Evolutionary conservation across 495 filamentous ascomycete species (phyloP).

Genomic region (Xylaria cubensis): DNA sequence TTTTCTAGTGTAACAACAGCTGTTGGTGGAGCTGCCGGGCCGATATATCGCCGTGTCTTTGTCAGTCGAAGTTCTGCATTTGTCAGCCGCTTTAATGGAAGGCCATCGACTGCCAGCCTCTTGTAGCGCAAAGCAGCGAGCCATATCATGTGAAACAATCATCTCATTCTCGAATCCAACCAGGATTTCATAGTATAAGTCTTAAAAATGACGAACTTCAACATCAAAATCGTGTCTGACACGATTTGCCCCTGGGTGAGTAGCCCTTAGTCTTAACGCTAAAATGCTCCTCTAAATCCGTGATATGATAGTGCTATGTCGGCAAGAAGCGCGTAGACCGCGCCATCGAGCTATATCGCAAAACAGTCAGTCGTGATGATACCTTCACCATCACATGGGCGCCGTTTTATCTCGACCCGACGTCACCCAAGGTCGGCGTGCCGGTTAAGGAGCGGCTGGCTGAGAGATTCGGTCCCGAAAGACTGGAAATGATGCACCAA

Average conservation of each 20-base stretch:
- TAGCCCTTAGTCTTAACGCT: constrained; percentile 8
- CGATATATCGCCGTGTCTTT: constrained; percentile 9
- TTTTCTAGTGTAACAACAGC: background rate
- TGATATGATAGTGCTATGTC: constrained; percentile 67
- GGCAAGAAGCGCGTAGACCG: constrained; percentile 73
- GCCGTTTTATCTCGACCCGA: constrained; percentile 78
- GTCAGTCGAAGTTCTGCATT: constrained; percentile 6
- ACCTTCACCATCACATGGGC: constrained; percentile 73
- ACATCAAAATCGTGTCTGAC: constrained; percentile 74
- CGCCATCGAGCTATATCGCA: constrained; percentile 68
- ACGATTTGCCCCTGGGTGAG: constrained; percentile 76
- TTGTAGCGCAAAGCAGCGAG: background rate
- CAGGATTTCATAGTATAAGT: background rate
- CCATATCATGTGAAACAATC: background rate
- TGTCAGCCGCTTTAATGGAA: background rate
- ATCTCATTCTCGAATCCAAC: background rate
- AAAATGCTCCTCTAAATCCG: constrained; percentile 21
- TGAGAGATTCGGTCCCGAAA: constrained; percentile 55
- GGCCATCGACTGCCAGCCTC: background rate
- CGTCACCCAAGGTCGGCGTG: constrained; percentile 51
- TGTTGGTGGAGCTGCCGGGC: background rate
- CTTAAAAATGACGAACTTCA: constrained; percentile 73
- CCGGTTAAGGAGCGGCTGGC: constrained; percentile 36
- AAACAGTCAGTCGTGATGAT: constrained; percentile 58
- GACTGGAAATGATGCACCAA: constrained; percentile 58